Evolutionary conservation across 768 basidiomycete species (phyloP), one percentile per base, ranked within the genome.

Genomic region (Neoboletus magnificus): DNA sequence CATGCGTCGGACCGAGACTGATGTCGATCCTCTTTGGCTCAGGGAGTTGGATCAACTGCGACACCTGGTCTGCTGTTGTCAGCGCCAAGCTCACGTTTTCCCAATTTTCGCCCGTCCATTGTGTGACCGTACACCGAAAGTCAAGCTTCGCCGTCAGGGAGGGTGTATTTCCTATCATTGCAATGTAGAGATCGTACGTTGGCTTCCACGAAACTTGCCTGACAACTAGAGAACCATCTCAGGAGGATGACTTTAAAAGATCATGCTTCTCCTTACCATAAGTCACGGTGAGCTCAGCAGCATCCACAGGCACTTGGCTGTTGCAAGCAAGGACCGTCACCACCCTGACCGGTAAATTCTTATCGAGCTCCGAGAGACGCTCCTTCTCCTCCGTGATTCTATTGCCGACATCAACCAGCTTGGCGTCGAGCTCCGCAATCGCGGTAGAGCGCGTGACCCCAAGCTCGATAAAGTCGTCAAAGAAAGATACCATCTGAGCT

Each of bases 91-190:
- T 48, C 11, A 67, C 57, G 33, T 65, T 58, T 3, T 60, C 62
- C 72, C 72, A 74, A 40, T 65, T 44, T 53, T 74, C 72, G 4
- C 70, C 68, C 0, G 72, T 71, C 32, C 48, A 50, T 33, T 73
- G 73, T 2, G 44, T 57, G 23, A 73, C 64, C 30, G 50, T 50
- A 13, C 72, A 70, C 11, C 67, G 64, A 50, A 71, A 71, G 52
- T 71, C 55, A 18, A 73, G 59, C 29, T 5, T 43, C 37, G 62
- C 58, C 2, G 54, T 57, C 13, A 58, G 39, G 3, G 62, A 57
- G 5, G 66, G 67, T 3, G 32, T 42, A 32, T 54, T 40, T 37
- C 45, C 58, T 11, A 20, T 7, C 48, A 62, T 59, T 5, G 49
- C 3, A 32, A 66, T 23, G 18, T 59, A 58, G 2, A 65, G 39